These are phyloP conservation scores for Sideroxylon spinosum DNA, from an alignment of 179 eudicot genomes.

Conservation along the genomic window DNA sequence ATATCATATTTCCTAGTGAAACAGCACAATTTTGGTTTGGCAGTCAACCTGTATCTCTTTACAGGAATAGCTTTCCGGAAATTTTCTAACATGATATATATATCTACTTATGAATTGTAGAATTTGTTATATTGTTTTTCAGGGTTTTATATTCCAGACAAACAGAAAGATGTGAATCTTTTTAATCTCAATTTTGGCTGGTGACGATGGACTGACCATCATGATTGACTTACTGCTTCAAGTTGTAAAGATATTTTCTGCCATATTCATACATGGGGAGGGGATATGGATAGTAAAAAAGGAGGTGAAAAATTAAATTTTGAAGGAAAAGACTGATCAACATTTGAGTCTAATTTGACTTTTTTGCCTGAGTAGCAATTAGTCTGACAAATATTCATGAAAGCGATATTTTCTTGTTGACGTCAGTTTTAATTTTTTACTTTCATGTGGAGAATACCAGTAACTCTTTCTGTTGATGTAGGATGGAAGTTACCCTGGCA, in stretches of 20 bases:
- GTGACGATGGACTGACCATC: not conserved
- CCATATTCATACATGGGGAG: not conserved
- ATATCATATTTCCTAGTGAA: too few species aligned
- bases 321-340: not conserved
- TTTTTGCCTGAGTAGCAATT: not conserved
- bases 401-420: not conserved
- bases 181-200: not conserved
- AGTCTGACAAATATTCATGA: not conserved
- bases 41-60: not conserved
- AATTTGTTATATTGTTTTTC: not conserved
- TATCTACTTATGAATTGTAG: not conserved
- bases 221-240: not conserved
- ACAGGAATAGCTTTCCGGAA: not conserved
- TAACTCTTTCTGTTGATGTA: constrained; percentile 19
- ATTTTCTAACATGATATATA: not conserved
- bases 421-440: constrained; percentile 1
- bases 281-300: not conserved
- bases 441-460: not conserved
- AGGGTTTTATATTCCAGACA: not conserved
- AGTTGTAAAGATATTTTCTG: not conserved
- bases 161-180: not conserved
- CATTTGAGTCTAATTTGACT: not conserved
- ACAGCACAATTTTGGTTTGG: not conserved
- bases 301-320: not conserved
- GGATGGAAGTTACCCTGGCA: constrained; percentile 99